Percentiles rank a stretch among this genome's conserved stretches.
Evolutionary conservation across 495 filamentous ascomycete species (phyloP).

Genomic region (Emericellopsis terricola): DNA sequence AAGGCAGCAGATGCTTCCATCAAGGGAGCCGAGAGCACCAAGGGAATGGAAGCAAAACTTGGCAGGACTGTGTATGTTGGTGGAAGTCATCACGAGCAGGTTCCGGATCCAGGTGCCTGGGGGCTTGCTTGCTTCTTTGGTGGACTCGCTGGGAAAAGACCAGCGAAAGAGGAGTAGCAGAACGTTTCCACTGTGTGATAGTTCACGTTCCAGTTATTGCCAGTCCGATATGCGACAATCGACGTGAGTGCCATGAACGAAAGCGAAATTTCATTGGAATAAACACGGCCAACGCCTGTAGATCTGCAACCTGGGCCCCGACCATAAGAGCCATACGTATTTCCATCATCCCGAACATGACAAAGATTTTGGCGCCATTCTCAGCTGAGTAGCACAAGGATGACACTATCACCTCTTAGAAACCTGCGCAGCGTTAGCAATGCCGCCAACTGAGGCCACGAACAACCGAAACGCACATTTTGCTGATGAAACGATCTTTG

Average conservation of each 20-base stretch:
- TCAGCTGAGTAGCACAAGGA: constrained; percentile 77
- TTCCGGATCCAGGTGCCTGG: constrained; percentile 85
- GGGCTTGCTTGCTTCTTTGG: constrained; percentile 66
- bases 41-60: constrained; percentile 76
- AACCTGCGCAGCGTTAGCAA: constrained; percentile 44
- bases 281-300: no score
- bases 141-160: constrained; percentile 41
- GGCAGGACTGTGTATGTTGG: constrained; percentile 87
- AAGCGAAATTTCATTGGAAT: neutral
- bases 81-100: constrained; percentile 56
- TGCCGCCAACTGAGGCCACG: no score
- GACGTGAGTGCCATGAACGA: constrained; percentile 22
- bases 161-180: constrained; percentile 12
- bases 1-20: constrained; percentile 58
- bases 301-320: no score
- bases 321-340: no score
- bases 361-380: no score
- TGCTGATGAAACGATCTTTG: constrained; percentile 96
- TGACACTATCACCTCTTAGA: constrained; percentile 82
- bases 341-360: no score
- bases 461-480: constrained; percentile 49
- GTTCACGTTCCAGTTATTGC: no score
- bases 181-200: no score
- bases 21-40: constrained; percentile 64
- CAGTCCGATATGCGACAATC: no score